phyloP scores from a whole-genome alignment of 306 rosid genomes.

The Trichosanthes cucumerina region DNA sequence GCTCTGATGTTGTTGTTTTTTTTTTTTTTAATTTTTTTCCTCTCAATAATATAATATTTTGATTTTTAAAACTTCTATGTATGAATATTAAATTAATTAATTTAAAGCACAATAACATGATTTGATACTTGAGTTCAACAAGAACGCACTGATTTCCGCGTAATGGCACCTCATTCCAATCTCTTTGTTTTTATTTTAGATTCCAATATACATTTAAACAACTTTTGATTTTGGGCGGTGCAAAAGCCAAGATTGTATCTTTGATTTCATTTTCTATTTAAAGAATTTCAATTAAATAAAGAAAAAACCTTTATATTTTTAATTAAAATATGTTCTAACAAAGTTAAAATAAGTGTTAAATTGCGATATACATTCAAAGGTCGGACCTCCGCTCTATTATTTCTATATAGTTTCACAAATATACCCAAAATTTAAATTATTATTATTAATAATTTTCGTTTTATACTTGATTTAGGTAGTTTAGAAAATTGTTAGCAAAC shows the following conservation, averaged over 20 bases:
- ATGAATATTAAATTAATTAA: not conserved
- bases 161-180: not conserved
- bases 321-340: not conserved
- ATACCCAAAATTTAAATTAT: not conserved
- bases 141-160: not conserved
- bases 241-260: not conserved
- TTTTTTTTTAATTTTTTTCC: not conserved
- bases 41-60: not conserved
- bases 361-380: not conserved
- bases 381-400: not conserved
- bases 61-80: not conserved
- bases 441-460: too few species aligned
- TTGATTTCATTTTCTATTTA: not conserved
- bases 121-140: not conserved
- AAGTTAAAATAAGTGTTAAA: too few species aligned
- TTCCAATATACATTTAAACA: not conserved
- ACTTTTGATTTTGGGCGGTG: not conserved
- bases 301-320: not conserved
- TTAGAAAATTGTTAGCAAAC: not conserved
- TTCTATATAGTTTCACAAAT: not conserved
- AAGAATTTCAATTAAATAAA: not conserved
- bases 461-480: not conserved
- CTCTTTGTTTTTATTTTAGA: not conserved
- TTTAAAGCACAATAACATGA: not conserved
- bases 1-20: not conserved